Base-by-base conservation (phyloP, 176 grass and related monocot genomes). In the Ensete glaucum region DNA sequence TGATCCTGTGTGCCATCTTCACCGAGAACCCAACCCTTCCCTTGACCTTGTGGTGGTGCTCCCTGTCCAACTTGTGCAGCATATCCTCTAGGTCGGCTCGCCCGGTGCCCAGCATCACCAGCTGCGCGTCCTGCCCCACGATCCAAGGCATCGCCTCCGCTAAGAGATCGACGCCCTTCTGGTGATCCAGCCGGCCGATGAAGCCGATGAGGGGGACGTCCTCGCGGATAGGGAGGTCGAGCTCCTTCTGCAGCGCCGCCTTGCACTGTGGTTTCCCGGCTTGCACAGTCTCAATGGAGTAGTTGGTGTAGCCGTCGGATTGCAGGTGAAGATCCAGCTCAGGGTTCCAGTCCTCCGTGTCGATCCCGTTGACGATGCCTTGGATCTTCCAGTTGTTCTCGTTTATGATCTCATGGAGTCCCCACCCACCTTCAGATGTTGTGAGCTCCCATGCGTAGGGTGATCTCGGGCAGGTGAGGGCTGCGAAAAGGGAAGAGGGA, bases 131-230 rank as follows among this genome's bases (percentile, higher is more conserved):
- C 75, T 93, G 94, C 53, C 83, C 74, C 1, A 84, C 66, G 50
- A 98, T 84, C 94, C 94, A 98, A 74, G 80, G 90, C 80, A 98
- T 89, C 16, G 90, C 86, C 27, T 89, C 90, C 7, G 75, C 90
- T 66, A 99, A 94, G 62, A 99, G 64, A 80, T 99, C 95, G 21
- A 93, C 79, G 29, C 95, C 95, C 81, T 99, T 99, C 82, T 99
- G 95, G 43, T 51, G 24, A 73, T 99, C 95, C 19, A 99, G 62
- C 2, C 95, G 69, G 54, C 90, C 95, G 54, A 99, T 91, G 79
- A 99, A 99, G 2, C 84, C 90, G 54, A 99, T 76, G 15, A 99
- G 19, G 0, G 95, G 95, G 67, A 23, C 22, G 22, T 23, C 22
- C 22, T 23, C 22, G 22, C 22, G 22, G 22, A 23, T 0, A 23